These are phyloP conservation scores for Trichophyton simii DNA, from an alignment of 2,329 filamentous ascomycete genomes.

Conservation along the genomic window DNA sequence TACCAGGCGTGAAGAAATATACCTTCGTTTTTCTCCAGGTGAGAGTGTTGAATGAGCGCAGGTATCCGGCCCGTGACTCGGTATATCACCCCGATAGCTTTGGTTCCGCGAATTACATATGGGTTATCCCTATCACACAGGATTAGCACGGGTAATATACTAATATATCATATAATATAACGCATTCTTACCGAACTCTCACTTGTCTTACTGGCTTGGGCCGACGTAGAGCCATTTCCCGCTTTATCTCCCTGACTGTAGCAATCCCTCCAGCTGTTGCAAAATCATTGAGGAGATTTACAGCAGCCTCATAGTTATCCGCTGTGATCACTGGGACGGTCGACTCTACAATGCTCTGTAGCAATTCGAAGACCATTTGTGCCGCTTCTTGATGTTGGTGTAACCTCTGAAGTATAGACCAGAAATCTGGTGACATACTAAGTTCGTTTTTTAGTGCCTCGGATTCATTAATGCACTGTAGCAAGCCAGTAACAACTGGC, in stretches of 20 bases:
- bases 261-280: constrained; percentile 68
- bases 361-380: constrained; percentile 70
- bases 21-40: constrained; percentile 78
- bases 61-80: constrained; percentile 71
- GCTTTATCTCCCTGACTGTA: constrained; percentile 55
- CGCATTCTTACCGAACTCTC: constrained; percentile 42
- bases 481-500: constrained; percentile 65
- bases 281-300: constrained; percentile 77
- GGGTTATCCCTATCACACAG: constrained; percentile 48
- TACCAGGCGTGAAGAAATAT: constrained; percentile 16
- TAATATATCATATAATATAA: background rate
- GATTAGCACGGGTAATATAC: background rate
- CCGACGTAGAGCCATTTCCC: constrained; percentile 42
- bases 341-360: constrained; percentile 61
- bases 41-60: constrained; percentile 79
- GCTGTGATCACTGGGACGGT: constrained; percentile 75
- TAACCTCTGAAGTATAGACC: constrained; percentile 72
- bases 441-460: constrained; percentile 77
- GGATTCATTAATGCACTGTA: constrained; percentile 64
- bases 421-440: constrained; percentile 93
- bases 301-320: constrained; percentile 86
- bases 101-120: constrained; percentile 62
- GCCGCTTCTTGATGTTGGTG: constrained; percentile 58
- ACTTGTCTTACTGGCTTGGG: constrained; percentile 42
- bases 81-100: constrained; percentile 70